Evolutionary conservation across 805 yeast species (phyloP).

Genomic region (Blastobotrys terrestris): DNA sequence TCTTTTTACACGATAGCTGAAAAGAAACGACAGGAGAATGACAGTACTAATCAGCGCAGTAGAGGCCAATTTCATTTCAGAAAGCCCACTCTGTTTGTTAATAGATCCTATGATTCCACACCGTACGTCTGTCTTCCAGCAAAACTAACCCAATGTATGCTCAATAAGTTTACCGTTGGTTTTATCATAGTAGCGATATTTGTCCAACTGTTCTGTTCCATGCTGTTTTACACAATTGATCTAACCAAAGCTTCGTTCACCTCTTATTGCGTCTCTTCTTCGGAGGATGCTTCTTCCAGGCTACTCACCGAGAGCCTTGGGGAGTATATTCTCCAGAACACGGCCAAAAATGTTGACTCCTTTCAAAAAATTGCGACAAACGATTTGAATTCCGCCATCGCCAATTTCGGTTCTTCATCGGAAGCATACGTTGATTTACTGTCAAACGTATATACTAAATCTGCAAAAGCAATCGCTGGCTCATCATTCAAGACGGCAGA

Average conservation of each 20-base stretch:
- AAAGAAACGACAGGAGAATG: conserved; percentile 1
- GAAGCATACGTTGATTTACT: conserved; percentile 5
- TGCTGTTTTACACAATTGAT: background rate
- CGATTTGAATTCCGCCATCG: conserved; percentile 11
- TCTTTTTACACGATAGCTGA: conserved; percentile 18
- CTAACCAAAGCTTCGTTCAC: background rate
- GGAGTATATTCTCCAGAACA: background rate
- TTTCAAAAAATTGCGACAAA: conserved; percentile 8
- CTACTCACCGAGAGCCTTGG: background rate
- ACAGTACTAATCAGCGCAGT: background rate
- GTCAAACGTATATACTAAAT: conserved; percentile 6
- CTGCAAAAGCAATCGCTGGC: background rate
- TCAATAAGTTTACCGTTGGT: conserved; percentile 17
- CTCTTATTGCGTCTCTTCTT: background rate
- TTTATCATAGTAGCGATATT: conserved; percentile 13
- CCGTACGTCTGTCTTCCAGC: conserved; percentile 19
- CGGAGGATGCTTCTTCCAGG: background rate
- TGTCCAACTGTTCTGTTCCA: conserved; percentile 9
- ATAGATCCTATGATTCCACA: conserved; percentile 13
- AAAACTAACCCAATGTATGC: conserved; percentile 12
- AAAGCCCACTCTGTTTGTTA: conserved; percentile 5
- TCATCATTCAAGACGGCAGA: background rate
- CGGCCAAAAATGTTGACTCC: conserved; percentile 1
- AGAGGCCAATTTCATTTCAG: background rate
- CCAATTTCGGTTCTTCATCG: conserved; percentile 7